Base-by-base conservation (phyloP, 2,329 filamentous ascomycete genomes). In the Claviceps sp. region DNA sequence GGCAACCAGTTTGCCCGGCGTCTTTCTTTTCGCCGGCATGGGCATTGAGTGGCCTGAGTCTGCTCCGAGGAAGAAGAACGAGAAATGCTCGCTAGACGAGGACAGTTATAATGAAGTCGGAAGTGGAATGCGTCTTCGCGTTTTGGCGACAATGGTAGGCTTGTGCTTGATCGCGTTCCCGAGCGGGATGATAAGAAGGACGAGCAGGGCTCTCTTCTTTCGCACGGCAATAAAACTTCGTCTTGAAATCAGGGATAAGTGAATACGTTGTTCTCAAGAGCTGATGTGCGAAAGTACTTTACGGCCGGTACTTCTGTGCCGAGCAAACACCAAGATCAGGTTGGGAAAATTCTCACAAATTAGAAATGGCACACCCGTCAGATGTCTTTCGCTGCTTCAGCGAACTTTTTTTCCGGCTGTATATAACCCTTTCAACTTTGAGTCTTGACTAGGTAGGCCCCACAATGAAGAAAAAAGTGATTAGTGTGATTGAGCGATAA, bases 21-120 rank as follows among this genome's bases (percentile, higher is more conserved):
- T 70, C 73, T 81, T 84, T 63, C 79, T 72, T 67, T 81, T 84
- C 45, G 78, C 76, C 55, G 79, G 78, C 75, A 81, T 80, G 55
- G 62, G 60, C 59, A 61, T 64, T 54, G 53, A 41, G 50, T 26
- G 41, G 16, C 36, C 18, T 40, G 3, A 20, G 5, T 47, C 24
- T 20, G 37, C 44, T 11, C 11, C 49, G 16, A 46, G 9, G 38
- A 11, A 37, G 22, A 6, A n/a, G 7, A n/a, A 18, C 22, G 11
- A 16, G 5, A 8, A 6, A 48, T 48, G 6, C 22, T 26, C 20
- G 11, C 34, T 47, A 6, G 8, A 13, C 2, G 5, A 30, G 20
- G 6, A 30, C 14, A 34, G 5, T 14, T 13, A n/a, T 22, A 42
- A 13, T 22, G 18, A 43, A 13, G 5, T 47, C 26, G 42, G 44